phyloP scores from a whole-genome alignment of 108 stramenopile genomes.

The Cyclotella kingstonii region DNA sequence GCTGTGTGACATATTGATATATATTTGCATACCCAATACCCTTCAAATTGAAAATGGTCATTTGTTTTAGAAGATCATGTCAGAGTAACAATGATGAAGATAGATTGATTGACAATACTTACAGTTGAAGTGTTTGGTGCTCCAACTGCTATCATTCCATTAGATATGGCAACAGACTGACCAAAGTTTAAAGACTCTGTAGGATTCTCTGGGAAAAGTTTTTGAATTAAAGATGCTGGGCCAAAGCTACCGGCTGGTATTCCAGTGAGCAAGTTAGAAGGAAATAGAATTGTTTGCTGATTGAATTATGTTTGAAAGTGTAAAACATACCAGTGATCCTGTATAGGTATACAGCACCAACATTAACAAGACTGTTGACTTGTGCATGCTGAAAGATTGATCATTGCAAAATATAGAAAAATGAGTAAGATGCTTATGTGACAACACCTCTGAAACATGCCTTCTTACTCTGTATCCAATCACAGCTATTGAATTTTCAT shows the following conservation, averaged over 20 bases:
- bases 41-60: neutral
- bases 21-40: neutral
- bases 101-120: neutral
- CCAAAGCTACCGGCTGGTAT: neutral
- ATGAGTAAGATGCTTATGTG: neutral
- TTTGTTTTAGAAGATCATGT: too few relatives aligned
- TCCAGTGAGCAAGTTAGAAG: neutral
- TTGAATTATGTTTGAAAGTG: neutral
- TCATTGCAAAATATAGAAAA: neutral
- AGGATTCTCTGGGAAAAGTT: conserved; percentile 2
- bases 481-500: conserved; percentile 2
- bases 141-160: conserved; percentile 11
- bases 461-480: neutral
- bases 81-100: neutral
- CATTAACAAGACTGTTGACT: neutral
- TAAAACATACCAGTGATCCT: neutral
- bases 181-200: conserved; percentile 4
- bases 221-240: conserved; percentile 15
- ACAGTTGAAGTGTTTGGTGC: neutral
- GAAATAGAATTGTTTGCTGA: too few relatives aligned
- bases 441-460: neutral
- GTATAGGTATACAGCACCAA: conserved; percentile 13
- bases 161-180: conserved; percentile 7
- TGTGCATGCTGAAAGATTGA: neutral
- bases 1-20: neutral